Percentiles rank a stretch among this genome's conserved stretches.
phyloP scores from a whole-genome alignment of 495 filamentous ascomycete genomes.

The Talaromyces trachyspermus region DNA sequence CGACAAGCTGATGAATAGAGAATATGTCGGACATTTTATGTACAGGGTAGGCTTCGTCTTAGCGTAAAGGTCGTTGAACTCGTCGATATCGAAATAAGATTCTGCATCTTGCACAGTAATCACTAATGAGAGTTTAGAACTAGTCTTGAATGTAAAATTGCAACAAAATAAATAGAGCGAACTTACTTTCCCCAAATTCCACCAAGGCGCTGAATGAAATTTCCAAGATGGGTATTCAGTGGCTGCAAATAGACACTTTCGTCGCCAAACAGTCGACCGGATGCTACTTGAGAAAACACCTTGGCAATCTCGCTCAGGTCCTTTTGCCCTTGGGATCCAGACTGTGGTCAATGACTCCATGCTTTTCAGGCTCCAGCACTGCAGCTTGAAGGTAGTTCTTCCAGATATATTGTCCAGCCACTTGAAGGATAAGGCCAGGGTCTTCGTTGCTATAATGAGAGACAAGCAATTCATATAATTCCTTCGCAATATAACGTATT shows the following conservation, averaged over 20 bases:
- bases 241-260: conserved; percentile 96
- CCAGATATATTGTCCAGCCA: conserved; percentile 87
- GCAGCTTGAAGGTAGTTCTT: conserved; percentile 89
- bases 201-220: conserved; percentile 73
- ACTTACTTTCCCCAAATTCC: conserved; percentile 65
- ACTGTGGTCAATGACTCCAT: conserved; percentile 79
- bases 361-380: conserved; percentile 75
- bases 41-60: conserved; percentile 94
- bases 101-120: conserved; percentile 81
- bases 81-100: conserved; percentile 91
- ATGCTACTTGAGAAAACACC: conserved; percentile 78
- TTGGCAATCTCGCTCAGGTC: conserved; percentile 89
- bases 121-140: conserved; percentile 41
- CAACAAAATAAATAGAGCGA: background rate
- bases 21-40: conserved; percentile 99
- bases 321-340: conserved; percentile 86
- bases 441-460: conserved; percentile 72
- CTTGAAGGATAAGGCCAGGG: conserved; percentile 68
- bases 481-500: conserved; percentile 77
- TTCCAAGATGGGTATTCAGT: conserved; percentile 79
- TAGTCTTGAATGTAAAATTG: background rate
- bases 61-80: conserved; percentile 95
- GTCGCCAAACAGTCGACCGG: conserved; percentile 79
- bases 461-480: conserved; percentile 72
- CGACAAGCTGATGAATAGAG: conserved; percentile 84